Conservation (phyloP, 495 filamentous ascomycete species). For the Bacidia rubella region DNA sequence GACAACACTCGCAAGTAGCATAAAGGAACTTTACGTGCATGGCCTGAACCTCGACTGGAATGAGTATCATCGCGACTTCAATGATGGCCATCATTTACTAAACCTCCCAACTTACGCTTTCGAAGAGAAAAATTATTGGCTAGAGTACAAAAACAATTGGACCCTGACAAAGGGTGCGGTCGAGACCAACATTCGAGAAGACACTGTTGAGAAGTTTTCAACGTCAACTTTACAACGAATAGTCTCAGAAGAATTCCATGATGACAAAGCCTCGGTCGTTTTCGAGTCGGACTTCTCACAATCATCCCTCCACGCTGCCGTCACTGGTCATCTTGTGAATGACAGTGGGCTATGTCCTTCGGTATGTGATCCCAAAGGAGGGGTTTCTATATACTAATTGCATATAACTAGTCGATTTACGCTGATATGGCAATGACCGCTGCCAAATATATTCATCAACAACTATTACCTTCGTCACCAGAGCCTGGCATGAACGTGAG, state of each 20-base stretch:
- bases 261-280: conserved; percentile 40
- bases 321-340: conserved; percentile 55
- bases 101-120: conserved; percentile 51
- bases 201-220: background rate
- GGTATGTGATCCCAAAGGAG: background rate
- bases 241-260: conserved; percentile 42
- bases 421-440: conserved; percentile 68
- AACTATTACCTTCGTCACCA: conserved; percentile 39
- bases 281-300: conserved; percentile 56
- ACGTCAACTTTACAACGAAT: conserved; percentile 35
- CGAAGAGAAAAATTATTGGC: conserved; percentile 31
- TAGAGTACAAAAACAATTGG: conserved; percentile 28
- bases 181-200: background rate
- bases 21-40: conserved; percentile 39
- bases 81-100: conserved; percentile 36
- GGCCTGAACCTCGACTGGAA: conserved; percentile 52
- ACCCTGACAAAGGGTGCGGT: conserved; percentile 22
- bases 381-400: conserved; percentile 20
- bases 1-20: conserved; percentile 37
- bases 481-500: conserved; percentile 45
- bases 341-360: conserved; percentile 6
- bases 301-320: conserved; percentile 60
- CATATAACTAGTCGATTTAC: conserved; percentile 41
- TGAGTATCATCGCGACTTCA: conserved; percentile 50
- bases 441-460: conserved; percentile 51